Evolutionary conservation across 768 basidiomycete species (phyloP), one percentile per base, ranked within the genome.

Genomic region (Termitomyces sp.): DNA sequence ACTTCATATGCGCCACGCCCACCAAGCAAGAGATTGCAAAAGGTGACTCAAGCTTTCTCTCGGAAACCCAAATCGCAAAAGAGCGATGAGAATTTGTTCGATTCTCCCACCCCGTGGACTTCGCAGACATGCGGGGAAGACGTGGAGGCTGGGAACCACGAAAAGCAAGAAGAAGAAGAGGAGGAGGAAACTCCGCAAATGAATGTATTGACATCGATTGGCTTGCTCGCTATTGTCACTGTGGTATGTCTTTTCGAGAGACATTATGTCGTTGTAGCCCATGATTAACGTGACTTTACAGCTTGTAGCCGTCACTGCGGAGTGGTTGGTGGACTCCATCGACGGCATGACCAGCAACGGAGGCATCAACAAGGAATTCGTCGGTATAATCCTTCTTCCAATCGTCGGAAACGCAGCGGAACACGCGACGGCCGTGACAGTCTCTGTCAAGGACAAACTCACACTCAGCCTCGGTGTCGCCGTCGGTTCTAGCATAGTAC

Each of bases 361-460:
- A 24, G 16, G 26, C 7, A 87, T 98, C 55, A 82, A 75, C 58
- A 81, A 83, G 59, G 90, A 90, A 68, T 98, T 94, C 67, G 87
- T 97, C 59, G 94, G 91, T 13, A 71, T 97, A 20, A 81, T 82
- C 44, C 76, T 98, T 14, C 80, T 98, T 8, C 96, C 96, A 6
- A 93, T 97, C 38, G 94, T 94, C 14, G 92, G 92, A 20, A 94
- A 93, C 67, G 89, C 92, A 6, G 92, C 90, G 75, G 94, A 97
- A 67, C 94, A 95, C 67, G 87, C 87, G 40, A 97, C 93, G 2
- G 94, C 94, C 14, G 92, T 97, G 28, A 88, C 88, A 1, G 94
- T 94, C 7, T 91, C 94, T 0, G 88, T 92, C 58, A 96, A 96
- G 73, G 84, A 88, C 70, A 96, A 97, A 69, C 76, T 97, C 24